Evolutionary conservation across 495 filamentous ascomycete species (phyloP).

Genomic region (Choiromyces venosus): DNA sequence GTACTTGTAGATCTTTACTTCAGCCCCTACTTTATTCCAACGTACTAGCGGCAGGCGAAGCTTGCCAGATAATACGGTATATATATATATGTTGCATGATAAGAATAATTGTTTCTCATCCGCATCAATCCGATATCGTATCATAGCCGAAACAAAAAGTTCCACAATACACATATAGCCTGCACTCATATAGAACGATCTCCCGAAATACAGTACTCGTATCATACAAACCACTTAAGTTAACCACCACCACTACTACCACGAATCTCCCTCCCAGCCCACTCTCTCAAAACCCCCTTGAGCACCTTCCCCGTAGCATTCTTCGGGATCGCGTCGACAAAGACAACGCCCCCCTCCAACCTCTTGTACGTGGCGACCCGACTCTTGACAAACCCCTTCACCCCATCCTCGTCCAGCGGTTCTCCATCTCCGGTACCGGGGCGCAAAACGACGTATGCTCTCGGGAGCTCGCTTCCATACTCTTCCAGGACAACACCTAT

Average conservation of each 20-base stretch:
- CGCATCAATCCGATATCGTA: no score
- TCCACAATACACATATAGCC: no score
- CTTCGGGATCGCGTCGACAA: slow-evolving; percentile 59
- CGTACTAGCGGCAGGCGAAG: no score
- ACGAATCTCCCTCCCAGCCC: slow-evolving; percentile 32
- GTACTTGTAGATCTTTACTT: no score
- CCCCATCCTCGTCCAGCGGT: slow-evolving; percentile 46
- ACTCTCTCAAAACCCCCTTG: slow-evolving; percentile 50
- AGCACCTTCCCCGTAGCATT: slow-evolving; percentile 61
- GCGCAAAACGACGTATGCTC: slow-evolving; percentile 49
- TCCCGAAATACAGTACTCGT: no score
- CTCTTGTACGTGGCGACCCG: slow-evolving; percentile 56
- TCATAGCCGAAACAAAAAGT: no score
- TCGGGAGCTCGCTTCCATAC: slow-evolving; percentile 54
- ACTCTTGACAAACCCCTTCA: slow-evolving; percentile 45
- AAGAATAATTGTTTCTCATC: no score
- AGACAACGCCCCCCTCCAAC: slow-evolving; percentile 59
- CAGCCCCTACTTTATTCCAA: no score
- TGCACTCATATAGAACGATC: not conserved
- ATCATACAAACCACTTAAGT: not conserved
- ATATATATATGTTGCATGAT: no score
- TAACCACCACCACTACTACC: not conserved
- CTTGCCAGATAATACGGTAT: no score
- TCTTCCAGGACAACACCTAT: slow-evolving; percentile 47
- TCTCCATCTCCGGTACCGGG: slow-evolving; percentile 15